Conservation (phyloP, 2,329 filamentous ascomycete species). For the Fusarium pininemorale region DNA sequence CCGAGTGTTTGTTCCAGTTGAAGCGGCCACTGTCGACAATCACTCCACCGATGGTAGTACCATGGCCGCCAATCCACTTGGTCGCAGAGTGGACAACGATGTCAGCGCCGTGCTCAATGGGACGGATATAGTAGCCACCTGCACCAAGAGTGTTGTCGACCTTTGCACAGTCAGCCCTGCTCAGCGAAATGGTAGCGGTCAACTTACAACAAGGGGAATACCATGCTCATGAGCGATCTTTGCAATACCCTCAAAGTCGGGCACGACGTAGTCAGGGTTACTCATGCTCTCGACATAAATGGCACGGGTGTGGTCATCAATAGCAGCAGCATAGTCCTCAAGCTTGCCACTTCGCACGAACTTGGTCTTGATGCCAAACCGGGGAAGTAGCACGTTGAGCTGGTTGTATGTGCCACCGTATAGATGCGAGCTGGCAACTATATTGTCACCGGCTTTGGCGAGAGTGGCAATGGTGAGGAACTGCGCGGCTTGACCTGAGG, state of each 20-base stretch:
- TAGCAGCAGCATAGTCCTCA: constrained; percentile 80
- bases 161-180: constrained; percentile 46
- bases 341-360: constrained; percentile 85
- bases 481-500: constrained; percentile 90
- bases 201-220: constrained; percentile 69
- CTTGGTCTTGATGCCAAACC: constrained; percentile 86
- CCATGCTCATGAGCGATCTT: constrained; percentile 79
- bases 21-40: constrained; percentile 91
- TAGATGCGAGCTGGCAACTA: constrained; percentile 87
- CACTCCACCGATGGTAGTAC: constrained; percentile 88
- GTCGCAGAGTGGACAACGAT: constrained; percentile 95
- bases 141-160: constrained; percentile 97
- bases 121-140: constrained; percentile 86
- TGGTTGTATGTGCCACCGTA: constrained; percentile 98
- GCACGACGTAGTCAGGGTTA: constrained; percentile 92
- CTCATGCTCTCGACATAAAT: constrained; percentile 92
- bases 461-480: constrained; percentile 89
- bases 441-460: constrained; percentile 89
- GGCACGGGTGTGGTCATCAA: constrained; percentile 93
- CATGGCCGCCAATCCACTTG: constrained; percentile 97
- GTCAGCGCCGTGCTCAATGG: constrained; percentile 90
- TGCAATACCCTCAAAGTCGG: constrained; percentile 87
- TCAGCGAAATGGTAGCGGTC: not conserved
- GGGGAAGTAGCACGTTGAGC: constrained; percentile 87
- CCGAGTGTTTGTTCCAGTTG: constrained; percentile 86